Evolutionary conservation across 148 eudicot species (phyloP), one percentile per base, ranked within the genome.

Genomic region (Persicaria tinctoria): DNA sequence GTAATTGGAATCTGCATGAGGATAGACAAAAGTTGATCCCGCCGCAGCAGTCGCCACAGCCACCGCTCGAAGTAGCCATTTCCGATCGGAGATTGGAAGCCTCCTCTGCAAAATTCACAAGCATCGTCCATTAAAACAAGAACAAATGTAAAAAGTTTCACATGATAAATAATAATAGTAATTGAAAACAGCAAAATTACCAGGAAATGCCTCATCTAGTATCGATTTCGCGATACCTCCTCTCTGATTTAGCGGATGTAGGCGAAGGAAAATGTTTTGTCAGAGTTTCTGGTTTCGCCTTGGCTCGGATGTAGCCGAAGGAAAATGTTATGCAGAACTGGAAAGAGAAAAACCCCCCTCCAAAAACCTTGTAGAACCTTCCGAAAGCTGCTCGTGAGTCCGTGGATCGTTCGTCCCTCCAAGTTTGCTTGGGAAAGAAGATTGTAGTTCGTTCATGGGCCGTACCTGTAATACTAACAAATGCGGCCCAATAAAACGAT

Each of bases 21-120:
- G 62, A 74, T 74, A 89, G 4, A 82, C 14, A 73, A 85, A 50
- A 38, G 88, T 92, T 47, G 94, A 89, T 57, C 96, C 93, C 18
- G 86, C 85, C 18, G 86, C 85, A 46, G 85, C 86, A 46, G 92
- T 73, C 72, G 87, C 90, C 76, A 81, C 79, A 60, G 86, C 89
- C 74, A 74, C 78, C 41, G 80, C 75, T 73, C 89, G 84, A 44
- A 87, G 8, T 49, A 86, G 66, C 60, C 82, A 76, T 13, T 75
- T 79, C 44, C 76, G 84, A 46, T 73, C 64, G 54, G 72, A 57
- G 68, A 54, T 44, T 54, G 77, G 71, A 71, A 79, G 47, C 57
- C 82, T 90, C 62, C 85, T 83, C 98, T 90, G 87, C 83, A 80
- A 50, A 75, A 13, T 63, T 9, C 68, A 5, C 23, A 73, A 27